A percentile compares a stretch with the other conserved stretches of the same genome.
phyloP scores from a whole-genome alignment of 352 stramenopile species.

The Phytophthora nicotianae region DNA sequence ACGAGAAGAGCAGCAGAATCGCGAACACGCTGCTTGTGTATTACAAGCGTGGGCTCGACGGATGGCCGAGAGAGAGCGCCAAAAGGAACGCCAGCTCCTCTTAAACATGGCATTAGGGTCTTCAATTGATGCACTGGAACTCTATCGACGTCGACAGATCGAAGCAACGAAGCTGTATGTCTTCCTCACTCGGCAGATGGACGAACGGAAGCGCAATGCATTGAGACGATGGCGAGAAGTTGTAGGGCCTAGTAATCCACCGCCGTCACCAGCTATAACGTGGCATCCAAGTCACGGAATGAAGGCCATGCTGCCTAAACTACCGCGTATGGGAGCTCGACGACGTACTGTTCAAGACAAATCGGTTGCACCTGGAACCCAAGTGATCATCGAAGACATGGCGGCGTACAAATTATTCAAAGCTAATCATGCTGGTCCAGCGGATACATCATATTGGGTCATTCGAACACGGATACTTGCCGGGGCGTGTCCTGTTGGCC shows the following conservation, averaged over 20 bases:
- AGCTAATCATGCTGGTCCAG: constrained; percentile 64
- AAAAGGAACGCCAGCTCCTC: constrained; percentile 21
- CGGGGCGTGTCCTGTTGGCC: constrained; percentile 57
- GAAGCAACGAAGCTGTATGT: constrained; percentile 51
- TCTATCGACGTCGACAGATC: constrained; percentile 48
- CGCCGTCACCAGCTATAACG: constrained; percentile 19
- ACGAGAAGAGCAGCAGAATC: constrained; percentile 37
- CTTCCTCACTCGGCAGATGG: constrained; percentile 44
- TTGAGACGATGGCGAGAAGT: constrained; percentile 39
- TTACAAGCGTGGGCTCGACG: constrained; percentile 58
- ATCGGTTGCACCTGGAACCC: constrained; percentile 34
- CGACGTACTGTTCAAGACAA: constrained; percentile 26
- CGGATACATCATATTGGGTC: constrained; percentile 77
- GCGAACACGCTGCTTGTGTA: constrained; percentile 20
- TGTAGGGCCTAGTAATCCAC: constrained; percentile 23
- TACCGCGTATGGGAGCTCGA: constrained; percentile 45
- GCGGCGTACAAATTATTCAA: constrained; percentile 68
- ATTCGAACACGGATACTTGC: constrained; percentile 59
- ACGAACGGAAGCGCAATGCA: constrained; percentile 28
- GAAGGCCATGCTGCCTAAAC: constrained; percentile 48
- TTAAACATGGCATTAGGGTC: constrained; percentile 18
- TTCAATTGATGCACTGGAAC: constrained; percentile 48
- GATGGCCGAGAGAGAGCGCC: constrained; percentile 15
- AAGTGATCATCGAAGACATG: constrained; percentile 62
- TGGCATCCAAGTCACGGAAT: constrained; percentile 82